Conservation (phyloP, 2,329 filamentous ascomycete genomes). For the Colletotrichum incanum region DNA sequence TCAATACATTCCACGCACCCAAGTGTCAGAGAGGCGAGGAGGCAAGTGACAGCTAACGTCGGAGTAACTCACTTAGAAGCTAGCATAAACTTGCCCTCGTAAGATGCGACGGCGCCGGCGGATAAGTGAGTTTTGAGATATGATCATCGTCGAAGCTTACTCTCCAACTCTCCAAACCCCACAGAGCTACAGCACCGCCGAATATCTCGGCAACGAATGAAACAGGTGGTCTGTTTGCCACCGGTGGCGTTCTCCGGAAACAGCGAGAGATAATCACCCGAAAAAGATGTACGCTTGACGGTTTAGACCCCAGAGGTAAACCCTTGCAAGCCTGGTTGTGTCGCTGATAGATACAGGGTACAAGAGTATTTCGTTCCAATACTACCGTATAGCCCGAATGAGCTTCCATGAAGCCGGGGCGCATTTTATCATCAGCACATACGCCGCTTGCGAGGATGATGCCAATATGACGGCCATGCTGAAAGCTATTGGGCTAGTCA, state of each 20-base stretch:
- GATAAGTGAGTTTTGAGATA: constrained; percentile 15
- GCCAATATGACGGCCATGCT: background rate
- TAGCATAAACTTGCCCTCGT: constrained; percentile 4
- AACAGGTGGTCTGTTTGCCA: constrained; percentile 38
- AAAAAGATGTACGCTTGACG: background rate
- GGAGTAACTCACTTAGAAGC: background rate
- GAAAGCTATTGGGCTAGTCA: background rate
- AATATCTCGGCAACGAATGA: constrained; percentile 19
- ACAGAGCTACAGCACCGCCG: constrained; percentile 18
- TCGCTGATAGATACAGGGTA: background rate
- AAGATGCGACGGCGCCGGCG: background rate
- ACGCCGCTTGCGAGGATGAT: constrained; percentile 10
- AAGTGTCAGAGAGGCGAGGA: background rate
- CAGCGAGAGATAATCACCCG: background rate
- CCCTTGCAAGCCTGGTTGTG: constrained; percentile 1
- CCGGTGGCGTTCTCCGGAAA: constrained; percentile 20
- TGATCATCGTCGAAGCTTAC: constrained; percentile 26
- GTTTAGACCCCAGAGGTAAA: constrained; percentile 32
- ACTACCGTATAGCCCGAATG: background rate
- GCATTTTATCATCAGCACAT: constrained; percentile 1
- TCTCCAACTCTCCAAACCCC: background rate
- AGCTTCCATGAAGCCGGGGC: background rate
- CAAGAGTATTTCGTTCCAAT: background rate
- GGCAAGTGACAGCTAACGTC: constrained; percentile 12
- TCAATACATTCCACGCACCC: background rate